phyloP scores from a whole-genome alignment of 768 basidiomycete genomes.

The Suillus tomentosus region DNA sequence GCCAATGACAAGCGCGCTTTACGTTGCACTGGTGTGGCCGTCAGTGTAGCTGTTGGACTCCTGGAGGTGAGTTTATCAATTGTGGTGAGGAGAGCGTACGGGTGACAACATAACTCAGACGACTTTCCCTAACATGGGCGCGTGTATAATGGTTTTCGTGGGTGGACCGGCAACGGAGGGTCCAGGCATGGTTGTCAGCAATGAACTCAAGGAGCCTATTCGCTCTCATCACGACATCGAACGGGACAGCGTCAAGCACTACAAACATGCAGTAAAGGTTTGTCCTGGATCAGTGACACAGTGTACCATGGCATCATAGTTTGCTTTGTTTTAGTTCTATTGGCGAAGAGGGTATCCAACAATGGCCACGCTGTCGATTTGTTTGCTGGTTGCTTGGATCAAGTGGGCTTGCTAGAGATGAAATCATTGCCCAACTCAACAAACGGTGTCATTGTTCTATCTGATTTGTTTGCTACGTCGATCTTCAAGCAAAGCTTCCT shows the following conservation, averaged over 20 bases:
- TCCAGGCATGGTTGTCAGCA: slow-evolving; percentile 94
- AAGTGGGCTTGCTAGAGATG: slow-evolving; percentile 98
- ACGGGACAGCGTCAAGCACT: slow-evolving; percentile 94
- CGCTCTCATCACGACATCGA: slow-evolving; percentile 99
- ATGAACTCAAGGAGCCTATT: slow-evolving; percentile 95
- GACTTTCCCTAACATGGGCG: slow-evolving; percentile 94
- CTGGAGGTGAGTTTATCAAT: slow-evolving; percentile 61
- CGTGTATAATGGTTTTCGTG: slow-evolving; percentile 92
- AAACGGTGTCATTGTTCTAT: slow-evolving; percentile 93
- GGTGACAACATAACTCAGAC: slow-evolving; percentile 42
- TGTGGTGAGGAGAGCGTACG: not conserved
- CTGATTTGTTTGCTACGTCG: slow-evolving; percentile 95
- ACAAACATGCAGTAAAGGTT: slow-evolving; percentile 95
- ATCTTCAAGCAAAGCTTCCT: slow-evolving; percentile 99
- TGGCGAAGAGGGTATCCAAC: slow-evolving; percentile 89
- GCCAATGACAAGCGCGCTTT: slow-evolving; percentile 91
- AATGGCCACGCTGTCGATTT: slow-evolving; percentile 96
- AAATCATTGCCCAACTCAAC: slow-evolving; percentile 95
- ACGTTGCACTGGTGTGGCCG: slow-evolving; percentile 92
- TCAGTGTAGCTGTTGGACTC: slow-evolving; percentile 91
- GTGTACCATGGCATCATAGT: not conserved
- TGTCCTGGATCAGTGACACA: slow-evolving; percentile 16
- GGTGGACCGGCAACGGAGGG: slow-evolving; percentile 97
- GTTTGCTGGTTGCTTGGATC: slow-evolving; percentile 96
- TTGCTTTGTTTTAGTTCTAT: slow-evolving; percentile 70